A percentile compares a stretch with the other conserved stretches of the same genome.
Evolutionary conservation across 139 green algal species (phyloP).

Genomic region (Volvox africanus): DNA sequence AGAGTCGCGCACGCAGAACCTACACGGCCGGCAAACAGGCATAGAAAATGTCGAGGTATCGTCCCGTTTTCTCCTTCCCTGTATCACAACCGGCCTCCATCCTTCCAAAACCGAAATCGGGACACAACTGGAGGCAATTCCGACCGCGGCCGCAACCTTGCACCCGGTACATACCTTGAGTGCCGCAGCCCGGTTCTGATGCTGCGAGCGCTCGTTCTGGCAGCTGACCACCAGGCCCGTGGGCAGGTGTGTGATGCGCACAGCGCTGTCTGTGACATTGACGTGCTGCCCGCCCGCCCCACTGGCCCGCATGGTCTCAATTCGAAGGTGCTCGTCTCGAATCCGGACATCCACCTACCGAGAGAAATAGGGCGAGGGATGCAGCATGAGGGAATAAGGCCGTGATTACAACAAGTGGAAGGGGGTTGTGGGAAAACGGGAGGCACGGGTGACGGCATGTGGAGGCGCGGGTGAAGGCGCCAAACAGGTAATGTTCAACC

Average conservation of each 20-base stretch:
- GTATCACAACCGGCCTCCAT: too few species aligned
- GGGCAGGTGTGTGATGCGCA: constrained; percentile 78
- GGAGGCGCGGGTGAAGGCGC: too few species aligned
- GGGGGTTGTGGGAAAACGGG: background rate
- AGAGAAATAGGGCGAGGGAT: background rate
- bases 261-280: constrained; percentile 79
- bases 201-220: constrained; percentile 93
- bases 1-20: constrained; percentile 45
- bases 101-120: too few species aligned
- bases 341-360: constrained; percentile 63
- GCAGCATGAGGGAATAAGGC: background rate
- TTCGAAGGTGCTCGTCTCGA: constrained; percentile 55
- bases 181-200: constrained; percentile 5
- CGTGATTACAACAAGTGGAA: background rate
- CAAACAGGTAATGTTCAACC: too few species aligned
- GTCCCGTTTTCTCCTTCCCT: too few species aligned
- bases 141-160: too few species aligned
- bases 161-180: constrained; percentile 4
- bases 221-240: constrained; percentile 76
- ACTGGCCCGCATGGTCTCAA: constrained; percentile 68
- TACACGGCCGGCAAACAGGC: background rate
- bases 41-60: too few species aligned
- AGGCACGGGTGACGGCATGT: too few species aligned
- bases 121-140: too few species aligned
- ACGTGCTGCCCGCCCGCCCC: constrained; percentile 81